Conservation (phyloP, 306 rosid genomes). For the Cotoneaster glaucophyllus region DNA sequence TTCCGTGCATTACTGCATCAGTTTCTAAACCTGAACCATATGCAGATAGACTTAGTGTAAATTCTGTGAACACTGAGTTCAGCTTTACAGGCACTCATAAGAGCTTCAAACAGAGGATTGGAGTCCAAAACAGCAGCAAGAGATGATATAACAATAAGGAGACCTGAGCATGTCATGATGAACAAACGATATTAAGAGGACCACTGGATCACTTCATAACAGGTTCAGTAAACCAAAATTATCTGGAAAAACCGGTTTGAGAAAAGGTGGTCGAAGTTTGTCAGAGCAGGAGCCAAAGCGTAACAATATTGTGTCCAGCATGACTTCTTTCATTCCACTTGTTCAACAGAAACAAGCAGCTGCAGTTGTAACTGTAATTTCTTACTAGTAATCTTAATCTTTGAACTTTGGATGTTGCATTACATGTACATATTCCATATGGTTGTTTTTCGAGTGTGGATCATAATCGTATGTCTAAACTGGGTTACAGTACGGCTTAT, state of each 20-base stretch:
- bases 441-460: background rate
- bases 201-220: slow-evolving; percentile 36
- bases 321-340: slow-evolving; percentile 84
- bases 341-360: slow-evolving; percentile 91
- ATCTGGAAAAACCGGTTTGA: slow-evolving; percentile 47
- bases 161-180: slow-evolving; percentile 38
- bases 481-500: background rate
- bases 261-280: slow-evolving; percentile 31
- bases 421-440: background rate
- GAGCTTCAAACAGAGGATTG: slow-evolving; percentile 38
- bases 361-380: slow-evolving; percentile 57
- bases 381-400: background rate
- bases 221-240: slow-evolving; percentile 47
- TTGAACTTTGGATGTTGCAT: background rate
- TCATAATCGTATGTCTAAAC: background rate
- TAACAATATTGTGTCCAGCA: slow-evolving; percentile 64
- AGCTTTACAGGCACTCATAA: slow-evolving; percentile 42
- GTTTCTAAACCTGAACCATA: slow-evolving; percentile 40
- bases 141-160: slow-evolving; percentile 44
- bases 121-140: slow-evolving; percentile 31
- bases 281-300: slow-evolving; percentile 39
- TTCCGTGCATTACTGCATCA: slow-evolving; percentile 62
- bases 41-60: slow-evolving; percentile 37
- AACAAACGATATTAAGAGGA: slow-evolving; percentile 41
- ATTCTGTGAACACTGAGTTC: slow-evolving; percentile 41